phyloP scores from a whole-genome alignment of 2,329 filamentous ascomycete species.

The Xylaria multiplex region DNA sequence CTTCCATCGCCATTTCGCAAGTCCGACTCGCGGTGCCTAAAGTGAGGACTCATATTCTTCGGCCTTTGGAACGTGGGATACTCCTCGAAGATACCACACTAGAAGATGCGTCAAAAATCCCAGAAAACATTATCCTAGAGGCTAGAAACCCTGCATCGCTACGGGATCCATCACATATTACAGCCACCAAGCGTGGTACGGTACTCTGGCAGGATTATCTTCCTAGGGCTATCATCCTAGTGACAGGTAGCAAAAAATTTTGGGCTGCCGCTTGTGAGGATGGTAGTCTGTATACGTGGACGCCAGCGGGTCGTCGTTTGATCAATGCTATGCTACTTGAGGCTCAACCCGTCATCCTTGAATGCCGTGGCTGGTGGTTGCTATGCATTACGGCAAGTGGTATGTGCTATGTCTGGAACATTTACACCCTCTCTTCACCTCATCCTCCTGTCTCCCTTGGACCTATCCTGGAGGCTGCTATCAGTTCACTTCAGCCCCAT shows the following conservation, averaged over 20 bases:
- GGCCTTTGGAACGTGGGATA: constrained; percentile 77
- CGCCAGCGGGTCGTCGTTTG: constrained; percentile 85
- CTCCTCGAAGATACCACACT: constrained; percentile 62
- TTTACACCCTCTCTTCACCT: constrained; percentile 82
- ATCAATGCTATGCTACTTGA: constrained; percentile 88
- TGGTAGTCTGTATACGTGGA: constrained; percentile 89
- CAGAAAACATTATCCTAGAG: constrained; percentile 83
- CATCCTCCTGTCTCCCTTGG: constrained; percentile 91
- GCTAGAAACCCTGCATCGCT: constrained; percentile 82
- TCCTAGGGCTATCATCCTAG: constrained; percentile 84
- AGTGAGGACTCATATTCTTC: constrained; percentile 81
- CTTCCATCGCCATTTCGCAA: constrained; percentile 82
- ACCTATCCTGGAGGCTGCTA: constrained; percentile 87
- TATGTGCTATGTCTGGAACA: constrained; percentile 92
- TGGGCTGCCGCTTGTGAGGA: constrained; percentile 96
- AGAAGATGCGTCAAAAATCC: constrained; percentile 70
- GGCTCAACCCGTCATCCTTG: constrained; percentile 91
- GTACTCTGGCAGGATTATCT: constrained; percentile 94
- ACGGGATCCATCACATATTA: constrained; percentile 85
- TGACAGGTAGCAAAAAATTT: constrained; percentile 89
- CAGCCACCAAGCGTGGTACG: constrained; percentile 81
- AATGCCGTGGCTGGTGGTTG: constrained; percentile 88
- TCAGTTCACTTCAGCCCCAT: constrained; percentile 80
- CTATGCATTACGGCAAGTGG: constrained; percentile 89
- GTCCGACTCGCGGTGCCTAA: constrained; percentile 88